phyloP scores from a whole-genome alignment of 2,329 filamentous ascomycete species.

The Kalmusia sp. region DNA sequence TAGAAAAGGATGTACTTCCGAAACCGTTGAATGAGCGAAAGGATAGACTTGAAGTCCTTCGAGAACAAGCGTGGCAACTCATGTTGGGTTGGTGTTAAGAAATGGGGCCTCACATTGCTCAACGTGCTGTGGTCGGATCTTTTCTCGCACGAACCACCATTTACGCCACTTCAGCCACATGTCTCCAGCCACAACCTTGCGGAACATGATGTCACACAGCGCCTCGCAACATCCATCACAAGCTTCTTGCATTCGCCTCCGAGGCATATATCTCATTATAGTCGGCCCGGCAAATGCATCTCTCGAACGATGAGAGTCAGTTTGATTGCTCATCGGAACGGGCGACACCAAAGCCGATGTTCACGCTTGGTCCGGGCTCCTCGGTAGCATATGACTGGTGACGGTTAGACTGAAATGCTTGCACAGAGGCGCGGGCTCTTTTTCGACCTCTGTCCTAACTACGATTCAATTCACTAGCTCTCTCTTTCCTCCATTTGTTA shows the following conservation, averaged over 20 bases:
- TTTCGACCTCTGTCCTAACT: background rate
- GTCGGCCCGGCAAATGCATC: slow-evolving; percentile 10
- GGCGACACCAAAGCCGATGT: slow-evolving; percentile 17
- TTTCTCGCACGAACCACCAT: slow-evolving; percentile 22
- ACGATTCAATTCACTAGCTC: no score
- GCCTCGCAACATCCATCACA: background rate
- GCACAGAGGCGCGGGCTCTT: background rate
- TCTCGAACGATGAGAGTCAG: slow-evolving; percentile 17
- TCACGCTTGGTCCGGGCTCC: slow-evolving; percentile 26
- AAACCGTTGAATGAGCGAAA: slow-evolving; percentile 22
- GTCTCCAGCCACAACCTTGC: no score
- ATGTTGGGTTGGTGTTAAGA: slow-evolving; percentile 21
- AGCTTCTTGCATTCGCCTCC: background rate
- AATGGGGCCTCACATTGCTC: slow-evolving; percentile 1
- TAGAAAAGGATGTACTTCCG: slow-evolving; percentile 9
- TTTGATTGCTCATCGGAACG: background rate
- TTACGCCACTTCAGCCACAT: background rate
- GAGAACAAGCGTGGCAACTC: slow-evolving; percentile 37
- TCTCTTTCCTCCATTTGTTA: no score
- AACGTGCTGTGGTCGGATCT: slow-evolving; percentile 17
- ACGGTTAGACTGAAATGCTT: slow-evolving; percentile 11
- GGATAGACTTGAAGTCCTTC: slow-evolving; percentile 29
- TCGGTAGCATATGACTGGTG: slow-evolving; percentile 45
- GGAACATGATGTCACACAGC: background rate
- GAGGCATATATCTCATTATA: slow-evolving; percentile 4